Evolutionary conservation across 306 rosid genomes (phyloP).

Genomic region (Canavalia gladiata): DNA sequence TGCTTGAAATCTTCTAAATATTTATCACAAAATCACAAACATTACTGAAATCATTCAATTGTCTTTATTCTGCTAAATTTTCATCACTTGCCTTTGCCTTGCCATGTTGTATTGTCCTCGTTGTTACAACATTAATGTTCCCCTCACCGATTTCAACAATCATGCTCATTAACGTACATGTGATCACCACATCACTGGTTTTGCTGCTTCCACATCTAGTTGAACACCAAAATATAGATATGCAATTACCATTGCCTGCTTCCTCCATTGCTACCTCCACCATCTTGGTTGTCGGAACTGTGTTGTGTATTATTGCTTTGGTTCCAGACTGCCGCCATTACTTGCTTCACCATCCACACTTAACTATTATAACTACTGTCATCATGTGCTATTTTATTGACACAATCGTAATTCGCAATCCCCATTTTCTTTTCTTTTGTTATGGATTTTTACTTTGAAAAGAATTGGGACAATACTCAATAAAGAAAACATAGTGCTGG

Average conservation of each 20-base stretch:
- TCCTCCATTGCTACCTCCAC: background rate
- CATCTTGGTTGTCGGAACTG: conserved; percentile 23
- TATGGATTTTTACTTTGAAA: background rate
- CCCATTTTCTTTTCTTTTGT: conserved; percentile 1
- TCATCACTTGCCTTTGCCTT: conserved; percentile 2
- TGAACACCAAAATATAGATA: background rate
- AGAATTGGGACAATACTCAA: background rate
- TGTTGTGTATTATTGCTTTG: background rate
- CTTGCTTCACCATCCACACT: background rate
- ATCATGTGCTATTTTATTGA: background rate
- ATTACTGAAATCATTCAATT: conserved; percentile 11
- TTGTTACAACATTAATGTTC: background rate
- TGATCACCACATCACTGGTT: background rate
- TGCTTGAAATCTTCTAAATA: background rate
- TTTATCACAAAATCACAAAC: conserved; percentile 17
- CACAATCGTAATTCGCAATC: background rate
- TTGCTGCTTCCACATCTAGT: conserved; percentile 1
- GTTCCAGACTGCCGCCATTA: background rate
- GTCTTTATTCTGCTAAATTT: background rate
- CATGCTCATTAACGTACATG: background rate
- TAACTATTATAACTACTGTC: background rate
- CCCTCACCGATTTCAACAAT: background rate
- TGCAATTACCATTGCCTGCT: background rate
- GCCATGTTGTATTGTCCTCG: background rate
- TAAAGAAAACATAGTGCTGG: background rate